These are phyloP conservation scores for Aspergillus egyptiacus DNA, from an alignment of 495 filamentous ascomycete genomes.

Conservation along the genomic window DNA sequence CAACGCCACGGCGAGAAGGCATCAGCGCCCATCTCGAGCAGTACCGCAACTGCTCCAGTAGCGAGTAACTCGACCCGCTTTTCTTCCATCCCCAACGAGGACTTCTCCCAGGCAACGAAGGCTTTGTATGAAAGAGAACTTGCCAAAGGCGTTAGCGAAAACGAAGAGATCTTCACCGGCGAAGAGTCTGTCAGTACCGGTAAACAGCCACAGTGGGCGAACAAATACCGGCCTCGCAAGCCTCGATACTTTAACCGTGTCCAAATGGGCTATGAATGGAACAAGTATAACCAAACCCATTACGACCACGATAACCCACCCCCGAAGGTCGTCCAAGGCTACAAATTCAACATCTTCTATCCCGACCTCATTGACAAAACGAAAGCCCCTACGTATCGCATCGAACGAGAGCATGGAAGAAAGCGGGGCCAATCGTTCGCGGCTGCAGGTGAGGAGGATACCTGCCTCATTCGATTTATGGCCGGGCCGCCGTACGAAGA, in stretches of 20 bases:
- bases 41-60: conserved; percentile 27
- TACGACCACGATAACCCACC: conserved; percentile 99
- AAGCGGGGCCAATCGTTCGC: conserved; percentile 88
- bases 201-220: conserved; percentile 72
- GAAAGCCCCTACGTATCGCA: conserved; percentile 90
- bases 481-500: conserved; percentile 96
- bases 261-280: conserved; percentile 99
- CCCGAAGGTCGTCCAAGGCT: conserved; percentile 96
- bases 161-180: conserved; percentile 92
- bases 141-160: conserved; percentile 83
- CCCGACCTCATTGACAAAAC: conserved; percentile 96
- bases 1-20: conserved; percentile 48
- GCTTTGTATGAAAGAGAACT: conserved; percentile 90
- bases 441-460: conserved; percentile 95
- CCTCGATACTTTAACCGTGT: conserved; percentile 97
- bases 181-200: conserved; percentile 73
- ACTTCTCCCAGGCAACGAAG: conserved; percentile 87
- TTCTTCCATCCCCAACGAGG: conserved; percentile 67
- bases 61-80: conserved; percentile 60
- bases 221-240: conserved; percentile 87
- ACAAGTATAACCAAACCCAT: conserved; percentile 99
- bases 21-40: conserved; percentile 29
- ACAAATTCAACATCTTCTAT: conserved; percentile 99
- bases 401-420: conserved; percentile 85
- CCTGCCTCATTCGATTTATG: conserved; percentile 92